Conservation (phyloP, 257 asterid genomes). For the Ballota nigra region DNA sequence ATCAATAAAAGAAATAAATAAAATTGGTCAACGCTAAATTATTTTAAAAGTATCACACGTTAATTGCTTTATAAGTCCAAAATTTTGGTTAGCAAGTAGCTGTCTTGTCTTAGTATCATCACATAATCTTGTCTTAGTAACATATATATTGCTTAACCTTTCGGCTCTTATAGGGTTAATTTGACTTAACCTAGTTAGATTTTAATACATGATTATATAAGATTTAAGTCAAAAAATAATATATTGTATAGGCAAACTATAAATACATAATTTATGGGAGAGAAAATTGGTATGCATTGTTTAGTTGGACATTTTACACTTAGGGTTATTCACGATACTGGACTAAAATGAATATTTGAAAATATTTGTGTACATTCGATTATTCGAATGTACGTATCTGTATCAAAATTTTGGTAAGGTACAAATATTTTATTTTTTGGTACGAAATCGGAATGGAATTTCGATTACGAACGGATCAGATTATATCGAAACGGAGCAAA, state of each 20-base stretch:
- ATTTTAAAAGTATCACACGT: conserved; percentile 1
- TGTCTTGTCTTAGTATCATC: conserved; percentile 16
- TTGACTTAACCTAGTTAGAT: not conserved
- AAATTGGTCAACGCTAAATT: conserved; percentile 17
- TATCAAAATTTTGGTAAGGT: too few relatives aligned
- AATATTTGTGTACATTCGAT: too few relatives aligned
- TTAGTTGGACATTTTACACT: not conserved
- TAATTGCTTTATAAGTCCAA: conserved; percentile 20
- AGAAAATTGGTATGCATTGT: not conserved
- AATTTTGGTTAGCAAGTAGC: conserved; percentile 22
- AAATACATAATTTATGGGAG: not conserved
- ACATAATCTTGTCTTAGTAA: too few relatives aligned
- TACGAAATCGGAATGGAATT: too few relatives aligned
- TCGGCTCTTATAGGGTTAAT: conserved; percentile 21
- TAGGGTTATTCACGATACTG: too few relatives aligned
- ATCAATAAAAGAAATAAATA: not conserved
- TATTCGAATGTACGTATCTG: too few relatives aligned
- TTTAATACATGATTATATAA: not conserved
- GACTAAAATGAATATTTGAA: too few relatives aligned
- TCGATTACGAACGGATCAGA: too few relatives aligned
- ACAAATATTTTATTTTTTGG: too few relatives aligned
- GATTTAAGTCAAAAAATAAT: not conserved
- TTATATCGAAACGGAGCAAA: too few relatives aligned
- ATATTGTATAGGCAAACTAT: not conserved
- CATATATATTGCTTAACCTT: conserved; percentile 29